Conservation (phyloP, 2,329 filamentous ascomycete species). For the Monilinia aucupariae region DNA sequence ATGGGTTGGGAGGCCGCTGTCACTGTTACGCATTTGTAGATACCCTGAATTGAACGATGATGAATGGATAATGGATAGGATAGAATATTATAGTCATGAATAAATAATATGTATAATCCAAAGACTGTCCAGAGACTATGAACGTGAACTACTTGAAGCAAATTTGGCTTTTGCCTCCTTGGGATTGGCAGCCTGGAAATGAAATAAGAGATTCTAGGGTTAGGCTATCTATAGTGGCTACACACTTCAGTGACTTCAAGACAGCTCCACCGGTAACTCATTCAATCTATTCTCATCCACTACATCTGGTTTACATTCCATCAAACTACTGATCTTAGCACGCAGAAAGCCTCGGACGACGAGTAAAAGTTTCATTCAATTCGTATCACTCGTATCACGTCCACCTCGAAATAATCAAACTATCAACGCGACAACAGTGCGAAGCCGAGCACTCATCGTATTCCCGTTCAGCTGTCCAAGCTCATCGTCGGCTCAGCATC, state of each 20-base stretch:
- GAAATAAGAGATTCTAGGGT: too few species aligned
- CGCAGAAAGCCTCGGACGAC: background rate
- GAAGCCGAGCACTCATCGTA: background rate
- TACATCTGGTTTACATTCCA: background rate
- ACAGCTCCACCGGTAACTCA: background rate
- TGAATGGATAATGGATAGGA: slow-evolving; percentile 3
- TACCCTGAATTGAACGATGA: slow-evolving; percentile 10
- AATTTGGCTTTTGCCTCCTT: too few species aligned
- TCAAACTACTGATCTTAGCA: background rate
- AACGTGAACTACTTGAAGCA: background rate
- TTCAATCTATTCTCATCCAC: background rate
- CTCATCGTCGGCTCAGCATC: background rate
- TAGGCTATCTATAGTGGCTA: background rate
- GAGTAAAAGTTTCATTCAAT: background rate
- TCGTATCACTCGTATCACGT: background rate
- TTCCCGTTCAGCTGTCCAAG: background rate
- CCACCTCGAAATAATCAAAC: background rate
- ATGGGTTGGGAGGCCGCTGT: slow-evolving; percentile 7
- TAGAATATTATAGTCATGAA: background rate
- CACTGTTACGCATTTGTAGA: slow-evolving; percentile 11
- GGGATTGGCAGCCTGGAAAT: too few species aligned
- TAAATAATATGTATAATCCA: slow-evolving; percentile 4
- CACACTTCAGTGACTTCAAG: background rate
- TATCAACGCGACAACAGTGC: background rate
- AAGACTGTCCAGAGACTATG: background rate